These are phyloP conservation scores for Chaetomiaceae sp. DNA, from an alignment of 2,329 filamentous ascomycete species.

Conservation along the genomic window DNA sequence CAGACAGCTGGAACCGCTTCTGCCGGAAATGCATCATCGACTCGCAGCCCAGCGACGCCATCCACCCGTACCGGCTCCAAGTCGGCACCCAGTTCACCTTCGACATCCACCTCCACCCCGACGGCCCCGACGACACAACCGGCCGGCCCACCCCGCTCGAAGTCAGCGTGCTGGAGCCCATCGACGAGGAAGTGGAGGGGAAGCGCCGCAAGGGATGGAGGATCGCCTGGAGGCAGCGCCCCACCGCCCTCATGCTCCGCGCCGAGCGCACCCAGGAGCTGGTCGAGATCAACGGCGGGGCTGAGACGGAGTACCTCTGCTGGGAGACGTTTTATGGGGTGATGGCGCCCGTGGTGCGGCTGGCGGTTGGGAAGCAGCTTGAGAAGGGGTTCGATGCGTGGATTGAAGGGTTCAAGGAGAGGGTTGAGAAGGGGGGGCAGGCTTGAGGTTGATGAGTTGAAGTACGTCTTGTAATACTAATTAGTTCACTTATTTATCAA, in stretches of 20 bases:
- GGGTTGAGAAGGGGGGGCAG: constrained; percentile 23
- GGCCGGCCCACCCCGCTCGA: constrained; percentile 23
- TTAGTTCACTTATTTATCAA: background rate
- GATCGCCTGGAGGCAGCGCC: constrained; percentile 38
- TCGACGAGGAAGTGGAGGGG: constrained; percentile 25
- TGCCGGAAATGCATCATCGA: constrained; percentile 29
- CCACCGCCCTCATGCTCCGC: constrained; percentile 26
- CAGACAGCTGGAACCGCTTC: constrained; percentile 36
- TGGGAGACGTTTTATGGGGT: constrained; percentile 45
- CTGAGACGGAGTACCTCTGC: constrained; percentile 39
- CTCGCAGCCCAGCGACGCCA: constrained; percentile 18
- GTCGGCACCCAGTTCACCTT: constrained; percentile 33
- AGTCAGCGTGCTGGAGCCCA: constrained; percentile 33
- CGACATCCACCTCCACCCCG: constrained; percentile 32
- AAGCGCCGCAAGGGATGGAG: constrained; percentile 31
- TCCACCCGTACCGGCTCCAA: constrained; percentile 26
- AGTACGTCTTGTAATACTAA: background rate
- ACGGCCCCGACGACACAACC: constrained; percentile 17
- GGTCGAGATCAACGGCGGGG: constrained; percentile 30
- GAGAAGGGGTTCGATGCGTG: constrained; percentile 36
- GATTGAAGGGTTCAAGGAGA: constrained; percentile 37
- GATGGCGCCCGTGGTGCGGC: constrained; percentile 34
- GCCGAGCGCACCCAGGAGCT: constrained; percentile 43
- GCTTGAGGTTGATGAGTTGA: background rate
- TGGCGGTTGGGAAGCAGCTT: constrained; percentile 32